These are phyloP conservation scores for Exophiala lecanii-corni DNA, from an alignment of 2,329 filamentous ascomycete genomes.

Conservation along the genomic window DNA sequence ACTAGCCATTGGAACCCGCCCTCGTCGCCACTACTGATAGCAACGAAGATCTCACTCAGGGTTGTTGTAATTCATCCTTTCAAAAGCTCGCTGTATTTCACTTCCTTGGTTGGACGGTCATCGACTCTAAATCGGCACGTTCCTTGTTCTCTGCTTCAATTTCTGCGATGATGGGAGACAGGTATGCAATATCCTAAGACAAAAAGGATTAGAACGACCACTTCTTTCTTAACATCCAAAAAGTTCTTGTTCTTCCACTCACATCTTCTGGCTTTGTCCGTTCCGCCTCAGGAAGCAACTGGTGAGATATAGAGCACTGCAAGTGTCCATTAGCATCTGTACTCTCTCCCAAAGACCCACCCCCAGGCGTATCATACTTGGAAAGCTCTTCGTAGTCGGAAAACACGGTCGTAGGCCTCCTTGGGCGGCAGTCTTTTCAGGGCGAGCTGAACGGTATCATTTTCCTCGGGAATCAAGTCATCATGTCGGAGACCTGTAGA, in stretches of 20 bases:
- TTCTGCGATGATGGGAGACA: constrained; percentile 63
- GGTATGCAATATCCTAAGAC: constrained; percentile 60
- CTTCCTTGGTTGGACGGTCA: constrained; percentile 50
- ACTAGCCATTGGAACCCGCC: background rate
- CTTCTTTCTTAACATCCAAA: background rate
- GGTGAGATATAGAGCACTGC: constrained; percentile 63
- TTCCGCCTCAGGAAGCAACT: constrained; percentile 59
- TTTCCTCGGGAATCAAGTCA: constrained; percentile 92
- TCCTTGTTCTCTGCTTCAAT: constrained; percentile 65
- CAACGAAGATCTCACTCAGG: no score
- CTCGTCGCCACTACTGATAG: constrained; percentile 3
- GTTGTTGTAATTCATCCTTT: no score
- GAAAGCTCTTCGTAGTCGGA: constrained; percentile 91
- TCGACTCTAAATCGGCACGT: constrained; percentile 63
- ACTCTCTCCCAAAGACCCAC: background rate
- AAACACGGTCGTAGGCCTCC: constrained; percentile 94
- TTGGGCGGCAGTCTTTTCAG: constrained; percentile 85
- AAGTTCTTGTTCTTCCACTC: constrained; percentile 31
- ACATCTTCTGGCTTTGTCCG: constrained; percentile 66
- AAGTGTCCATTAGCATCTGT: background rate
- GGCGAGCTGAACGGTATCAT: constrained; percentile 76
- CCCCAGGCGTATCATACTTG: constrained; percentile 55
- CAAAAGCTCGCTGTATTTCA: no score
- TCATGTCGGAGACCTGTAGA: constrained; percentile 64
- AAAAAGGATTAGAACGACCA: background rate